A percentile compares a stretch with the other conserved stretches of the same genome.
phyloP scores from a whole-genome alignment of 225 moss, liverwort and hornwort genomes.

The Asterella californica region DNA sequence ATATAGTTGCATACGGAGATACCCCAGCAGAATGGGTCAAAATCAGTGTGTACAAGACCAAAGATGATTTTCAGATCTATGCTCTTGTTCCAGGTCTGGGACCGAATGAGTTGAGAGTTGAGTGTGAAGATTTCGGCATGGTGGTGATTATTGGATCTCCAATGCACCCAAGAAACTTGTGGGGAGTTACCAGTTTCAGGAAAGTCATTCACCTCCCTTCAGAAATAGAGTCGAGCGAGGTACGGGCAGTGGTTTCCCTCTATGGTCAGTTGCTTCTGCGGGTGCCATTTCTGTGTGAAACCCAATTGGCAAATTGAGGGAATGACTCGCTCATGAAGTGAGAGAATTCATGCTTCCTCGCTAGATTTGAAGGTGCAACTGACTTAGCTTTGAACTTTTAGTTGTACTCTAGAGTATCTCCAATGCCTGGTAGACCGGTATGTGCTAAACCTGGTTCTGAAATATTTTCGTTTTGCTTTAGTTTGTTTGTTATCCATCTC shows the following conservation, averaged over 20 bases:
- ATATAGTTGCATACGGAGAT: background rate
- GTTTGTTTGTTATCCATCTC: too few relatives aligned
- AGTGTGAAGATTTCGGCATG: background rate
- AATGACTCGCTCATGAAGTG: too few relatives aligned
- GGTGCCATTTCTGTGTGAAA: background rate
- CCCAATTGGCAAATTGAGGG: too few relatives aligned
- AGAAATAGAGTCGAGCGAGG: background rate
- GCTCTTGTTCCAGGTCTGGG: background rate
- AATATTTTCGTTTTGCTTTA: too few relatives aligned
- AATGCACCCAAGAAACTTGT: background rate
- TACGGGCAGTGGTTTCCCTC: background rate
- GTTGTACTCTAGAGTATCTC: too few relatives aligned
- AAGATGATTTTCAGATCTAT: background rate
- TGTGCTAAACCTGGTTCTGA: too few relatives aligned
- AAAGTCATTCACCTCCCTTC: background rate
- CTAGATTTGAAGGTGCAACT: too few relatives aligned
- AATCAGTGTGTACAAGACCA: background rate
- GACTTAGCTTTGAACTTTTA: too few relatives aligned
- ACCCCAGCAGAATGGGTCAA: background rate
- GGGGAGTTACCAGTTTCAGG: background rate
- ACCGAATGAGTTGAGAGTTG: background rate
- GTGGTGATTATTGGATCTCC: background rate
- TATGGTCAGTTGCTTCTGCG: background rate
- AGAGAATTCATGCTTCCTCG: too few relatives aligned
- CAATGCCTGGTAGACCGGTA: too few relatives aligned